These are phyloP conservation scores for Akebia trifoliata DNA, from an alignment of 164 flowering plant species.

Conservation along the genomic window DNA sequence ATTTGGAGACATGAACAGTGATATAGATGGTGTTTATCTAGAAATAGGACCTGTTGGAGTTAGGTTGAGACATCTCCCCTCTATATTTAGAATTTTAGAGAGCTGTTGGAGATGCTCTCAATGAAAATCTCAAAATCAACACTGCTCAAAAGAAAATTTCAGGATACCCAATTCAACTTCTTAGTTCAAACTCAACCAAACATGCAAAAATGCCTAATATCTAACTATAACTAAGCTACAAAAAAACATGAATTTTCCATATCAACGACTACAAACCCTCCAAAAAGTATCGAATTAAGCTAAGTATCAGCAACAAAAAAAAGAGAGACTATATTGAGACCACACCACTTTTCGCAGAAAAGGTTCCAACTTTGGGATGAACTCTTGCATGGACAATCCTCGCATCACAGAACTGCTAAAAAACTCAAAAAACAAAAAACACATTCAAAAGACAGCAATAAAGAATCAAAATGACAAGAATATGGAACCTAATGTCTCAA, in stretches of 20 bases:
- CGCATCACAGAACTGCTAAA: conserved; percentile 19
- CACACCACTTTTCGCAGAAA: conserved; percentile 44
- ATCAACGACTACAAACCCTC: too few species aligned
- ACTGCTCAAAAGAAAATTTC: not conserved
- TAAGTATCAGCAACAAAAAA: not conserved
- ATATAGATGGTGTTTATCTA: too few species aligned
- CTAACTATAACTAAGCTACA: not conserved
- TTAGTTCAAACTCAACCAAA: not conserved
- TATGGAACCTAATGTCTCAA: not conserved
- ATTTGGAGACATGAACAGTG: too few species aligned
- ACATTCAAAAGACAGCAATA: not conserved
- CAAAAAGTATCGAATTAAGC: too few species aligned
- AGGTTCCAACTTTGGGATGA: conserved; percentile 29
- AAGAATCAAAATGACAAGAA: not conserved
- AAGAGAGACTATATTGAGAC: not conserved
- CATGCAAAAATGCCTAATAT: not conserved
- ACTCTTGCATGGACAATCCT: conserved; percentile 21
- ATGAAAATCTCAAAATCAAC: not conserved
- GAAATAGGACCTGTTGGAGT: too few species aligned
- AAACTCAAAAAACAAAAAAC: conserved; percentile 21
- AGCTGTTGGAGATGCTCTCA: not conserved
- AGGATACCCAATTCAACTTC: too few species aligned
- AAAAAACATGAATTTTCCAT: not conserved
- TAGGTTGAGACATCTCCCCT: too few species aligned
- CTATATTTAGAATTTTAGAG: too few species aligned